Evolutionary conservation across 345 rosid genomes (phyloP).

Genomic region (Reutealis trisperma): DNA sequence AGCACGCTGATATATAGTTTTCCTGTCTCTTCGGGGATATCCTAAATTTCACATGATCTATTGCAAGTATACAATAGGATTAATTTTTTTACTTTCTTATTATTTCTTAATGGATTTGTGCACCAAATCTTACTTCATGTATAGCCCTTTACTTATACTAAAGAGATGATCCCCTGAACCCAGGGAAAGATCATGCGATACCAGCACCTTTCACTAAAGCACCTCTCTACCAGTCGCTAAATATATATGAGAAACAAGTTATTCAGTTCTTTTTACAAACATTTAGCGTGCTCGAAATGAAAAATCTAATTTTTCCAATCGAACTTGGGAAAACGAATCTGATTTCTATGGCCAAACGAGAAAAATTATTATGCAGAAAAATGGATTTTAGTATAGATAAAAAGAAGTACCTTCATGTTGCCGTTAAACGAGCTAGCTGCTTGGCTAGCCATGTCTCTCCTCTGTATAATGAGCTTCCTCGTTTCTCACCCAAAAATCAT

Average conservation of each 20-base stretch:
- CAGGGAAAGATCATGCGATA: too few relatives aligned
- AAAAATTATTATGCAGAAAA: neutral
- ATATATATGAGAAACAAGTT: neutral
- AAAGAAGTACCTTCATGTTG: slow-evolving; percentile 47
- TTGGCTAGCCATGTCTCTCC: slow-evolving; percentile 49
- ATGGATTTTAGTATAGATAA: neutral
- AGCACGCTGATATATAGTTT: neutral
- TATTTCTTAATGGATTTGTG: too few relatives aligned
- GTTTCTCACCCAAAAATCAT: slow-evolving; percentile 11
- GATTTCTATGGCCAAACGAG: neutral
- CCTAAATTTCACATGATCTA: neutral
- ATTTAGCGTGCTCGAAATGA: slow-evolving; percentile 17
- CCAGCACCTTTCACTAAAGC: neutral
- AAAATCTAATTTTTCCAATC: neutral
- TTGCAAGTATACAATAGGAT: neutral
- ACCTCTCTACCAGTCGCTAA: neutral
- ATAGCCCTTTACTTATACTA: neutral
- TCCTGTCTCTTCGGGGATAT: neutral
- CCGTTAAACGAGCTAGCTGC: slow-evolving; percentile 53
- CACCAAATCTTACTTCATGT: neutral
- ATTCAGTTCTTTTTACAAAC: slow-evolving; percentile 33
- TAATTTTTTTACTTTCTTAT: too few relatives aligned
- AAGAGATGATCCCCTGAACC: neutral
- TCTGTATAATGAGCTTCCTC: neutral
- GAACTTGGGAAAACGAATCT: neutral